Percentiles rank a stretch among this genome's conserved stretches.
Evolutionary conservation across 805 yeast genomes (phyloP).

Genomic region (Yamadazyma takamatsuzukensis): DNA sequence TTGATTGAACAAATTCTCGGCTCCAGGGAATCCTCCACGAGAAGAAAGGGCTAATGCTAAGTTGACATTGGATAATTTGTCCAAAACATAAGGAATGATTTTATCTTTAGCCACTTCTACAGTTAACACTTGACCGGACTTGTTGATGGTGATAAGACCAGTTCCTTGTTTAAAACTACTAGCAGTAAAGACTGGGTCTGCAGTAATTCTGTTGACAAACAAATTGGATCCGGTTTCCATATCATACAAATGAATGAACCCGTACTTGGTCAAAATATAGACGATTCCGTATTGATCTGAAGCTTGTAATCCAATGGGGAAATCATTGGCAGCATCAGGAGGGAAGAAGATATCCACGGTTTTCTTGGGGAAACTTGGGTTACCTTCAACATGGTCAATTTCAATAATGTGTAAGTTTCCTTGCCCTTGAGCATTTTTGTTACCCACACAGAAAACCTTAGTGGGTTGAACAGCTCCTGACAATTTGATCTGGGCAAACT

Average conservation of each 20-base stretch:
- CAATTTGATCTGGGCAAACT: conserved; percentile 72
- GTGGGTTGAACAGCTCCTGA: conserved; percentile 72
- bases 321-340: conserved; percentile 92
- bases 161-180: conserved; percentile 63
- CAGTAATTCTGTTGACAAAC: conserved; percentile 93
- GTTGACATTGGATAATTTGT: conserved; percentile 79
- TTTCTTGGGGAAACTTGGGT: conserved; percentile 85
- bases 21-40: conserved; percentile 97
- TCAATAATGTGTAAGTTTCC: conserved; percentile 87
- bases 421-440: conserved; percentile 68
- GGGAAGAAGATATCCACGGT: conserved; percentile 94
- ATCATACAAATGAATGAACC: conserved; percentile 94
- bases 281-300: conserved; percentile 82
- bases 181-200: conserved; percentile 92
- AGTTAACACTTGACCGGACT: conserved; percentile 90
- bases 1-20: conserved; percentile 84
- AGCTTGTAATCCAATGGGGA: conserved; percentile 90
- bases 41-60: conserved; percentile 86
- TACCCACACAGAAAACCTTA: conserved; percentile 89
- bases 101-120: conserved; percentile 84
- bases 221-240: conserved; percentile 88
- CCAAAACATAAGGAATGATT: conserved; percentile 84
- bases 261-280: conserved; percentile 89
- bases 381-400: conserved; percentile 86
- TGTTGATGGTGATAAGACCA: conserved; percentile 91